Percentiles rank a stretch among this genome's conserved stretches.
phyloP scores from a whole-genome alignment of 805 yeast species.

The Nakazawaea wyomingensis region DNA sequence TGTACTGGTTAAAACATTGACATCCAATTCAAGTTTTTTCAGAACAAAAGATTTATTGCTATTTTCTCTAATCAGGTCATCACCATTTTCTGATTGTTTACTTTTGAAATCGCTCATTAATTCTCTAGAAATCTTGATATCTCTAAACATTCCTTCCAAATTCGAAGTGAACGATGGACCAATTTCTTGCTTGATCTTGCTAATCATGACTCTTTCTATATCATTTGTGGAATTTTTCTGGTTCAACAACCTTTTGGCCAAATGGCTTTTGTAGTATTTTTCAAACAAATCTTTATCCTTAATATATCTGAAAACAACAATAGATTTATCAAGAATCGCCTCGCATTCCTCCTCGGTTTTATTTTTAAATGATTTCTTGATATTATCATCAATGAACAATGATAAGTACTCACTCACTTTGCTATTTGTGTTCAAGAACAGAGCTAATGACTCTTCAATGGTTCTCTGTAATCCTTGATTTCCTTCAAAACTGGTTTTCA shows the following conservation, averaged over 20 bases:
- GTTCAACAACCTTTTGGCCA: conserved; percentile 71
- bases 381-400: conserved; percentile 51
- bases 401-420: conserved; percentile 52
- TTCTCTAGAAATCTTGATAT: conserved; percentile 57
- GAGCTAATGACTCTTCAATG: conserved; percentile 56
- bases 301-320: conserved; percentile 60
- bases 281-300: conserved; percentile 85
- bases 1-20: conserved; percentile 53
- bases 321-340: conserved; percentile 46
- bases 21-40: conserved; percentile 36
- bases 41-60: conserved; percentile 14
- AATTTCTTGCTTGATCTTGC: conserved; percentile 65
- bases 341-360: conserved; percentile 40
- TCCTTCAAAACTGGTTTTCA: conserved; percentile 41
- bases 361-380: conserved; percentile 45
- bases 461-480: conserved; percentile 47
- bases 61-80: conserved; percentile 13
- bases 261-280: conserved; percentile 75
- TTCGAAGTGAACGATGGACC: conserved; percentile 77
- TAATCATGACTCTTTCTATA: conserved; percentile 63
- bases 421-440: conserved; percentile 48
- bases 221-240: conserved; percentile 44
- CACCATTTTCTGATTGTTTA: conserved; percentile 10
- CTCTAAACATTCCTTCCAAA: conserved; percentile 83
- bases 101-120: conserved; percentile 34